Conservation (phyloP, 2,329 filamentous ascomycete genomes). For the Alternaria alternata region DNA sequence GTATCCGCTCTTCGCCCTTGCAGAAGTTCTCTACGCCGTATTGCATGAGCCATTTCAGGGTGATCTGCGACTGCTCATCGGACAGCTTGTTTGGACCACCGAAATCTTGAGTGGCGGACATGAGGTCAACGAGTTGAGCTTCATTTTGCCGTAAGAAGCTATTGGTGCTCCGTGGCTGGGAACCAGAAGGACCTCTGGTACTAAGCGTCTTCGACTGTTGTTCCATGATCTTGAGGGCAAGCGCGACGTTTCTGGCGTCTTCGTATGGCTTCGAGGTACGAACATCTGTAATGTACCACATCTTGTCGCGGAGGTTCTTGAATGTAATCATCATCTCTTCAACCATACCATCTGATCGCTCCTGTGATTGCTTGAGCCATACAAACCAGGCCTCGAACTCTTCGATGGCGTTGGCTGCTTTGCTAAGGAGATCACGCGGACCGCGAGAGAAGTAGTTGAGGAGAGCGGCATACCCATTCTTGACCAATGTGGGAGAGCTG, state of each 20-base stretch:
- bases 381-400: slow-evolving; percentile 84
- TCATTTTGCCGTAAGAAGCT: slow-evolving; percentile 80
- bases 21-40: slow-evolving; percentile 92
- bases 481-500: slow-evolving; percentile 66
- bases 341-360: slow-evolving; percentile 76
- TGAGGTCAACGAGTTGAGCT: slow-evolving; percentile 83
- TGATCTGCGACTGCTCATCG: slow-evolving; percentile 92
- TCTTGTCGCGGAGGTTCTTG: slow-evolving; percentile 85
- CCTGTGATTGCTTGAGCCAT: slow-evolving; percentile 83
- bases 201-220: slow-evolving; percentile 56
- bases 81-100: slow-evolving; percentile 94
- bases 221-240: slow-evolving; percentile 91
- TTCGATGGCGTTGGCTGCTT: slow-evolving; percentile 75
- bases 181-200: slow-evolving; percentile 50
- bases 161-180: slow-evolving; percentile 54
- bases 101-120: slow-evolving; percentile 82
- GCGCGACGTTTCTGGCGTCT: slow-evolving; percentile 83
- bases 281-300: slow-evolving; percentile 98
- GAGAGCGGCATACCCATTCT: slow-evolving; percentile 74
- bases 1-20: slow-evolving; percentile 91
- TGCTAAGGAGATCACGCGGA: slow-evolving; percentile 72
- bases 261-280: slow-evolving; percentile 89
- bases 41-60: slow-evolving; percentile 80
- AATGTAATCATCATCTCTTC: slow-evolving; percentile 78
- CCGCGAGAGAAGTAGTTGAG: slow-evolving; percentile 77